Conservation (phyloP, 495 filamentous ascomycete genomes). For the Penicilliopsis zonata region DNA sequence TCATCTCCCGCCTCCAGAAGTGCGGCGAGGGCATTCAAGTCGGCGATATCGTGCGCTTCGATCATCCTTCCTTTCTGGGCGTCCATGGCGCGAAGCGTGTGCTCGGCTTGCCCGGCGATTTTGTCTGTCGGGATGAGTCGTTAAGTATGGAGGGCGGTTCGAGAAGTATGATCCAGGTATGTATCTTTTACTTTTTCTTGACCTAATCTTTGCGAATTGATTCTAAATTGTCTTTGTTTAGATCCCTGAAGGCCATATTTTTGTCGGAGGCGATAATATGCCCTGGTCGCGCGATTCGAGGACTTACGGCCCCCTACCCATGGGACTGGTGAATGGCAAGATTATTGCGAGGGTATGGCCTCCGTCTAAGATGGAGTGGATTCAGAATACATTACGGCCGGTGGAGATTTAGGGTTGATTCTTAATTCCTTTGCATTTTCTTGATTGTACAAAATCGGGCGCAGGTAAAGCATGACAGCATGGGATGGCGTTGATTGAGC, state of each 20-base stretch:
- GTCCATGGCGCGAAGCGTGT: constrained; percentile 66
- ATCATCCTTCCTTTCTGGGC: constrained; percentile 56
- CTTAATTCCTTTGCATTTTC: constrained; percentile 2
- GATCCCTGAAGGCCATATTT: constrained; percentile 86
- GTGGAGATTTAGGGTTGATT: constrained; percentile 9
- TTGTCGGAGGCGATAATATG: constrained; percentile 78
- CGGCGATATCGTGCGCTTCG: constrained; percentile 72
- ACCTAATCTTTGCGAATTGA: constrained; percentile 1
- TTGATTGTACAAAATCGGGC: too few relatives aligned
- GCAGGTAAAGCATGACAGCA: too few relatives aligned
- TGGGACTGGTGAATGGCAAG: constrained; percentile 77
- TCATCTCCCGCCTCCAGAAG: constrained; percentile 52
- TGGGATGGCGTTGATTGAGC: constrained; percentile 14
- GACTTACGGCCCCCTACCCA: constrained; percentile 69
- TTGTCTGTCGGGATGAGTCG: constrained; percentile 61
- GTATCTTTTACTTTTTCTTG: constrained; percentile 5
- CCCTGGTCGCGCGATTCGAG: constrained; percentile 76
- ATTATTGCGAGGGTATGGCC: constrained; percentile 57
- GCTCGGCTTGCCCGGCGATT: constrained; percentile 80
- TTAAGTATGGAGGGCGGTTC: constrained; percentile 24
- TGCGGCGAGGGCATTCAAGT: constrained; percentile 58
- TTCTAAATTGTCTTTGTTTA: constrained; percentile 17
- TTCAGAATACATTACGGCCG: constrained; percentile 35
- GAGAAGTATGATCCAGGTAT: constrained; percentile 68
- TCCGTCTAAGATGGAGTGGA: constrained; percentile 36